phyloP scores from a whole-genome alignment of 805 yeast species.

The Yarrowia osloensis region DNA sequence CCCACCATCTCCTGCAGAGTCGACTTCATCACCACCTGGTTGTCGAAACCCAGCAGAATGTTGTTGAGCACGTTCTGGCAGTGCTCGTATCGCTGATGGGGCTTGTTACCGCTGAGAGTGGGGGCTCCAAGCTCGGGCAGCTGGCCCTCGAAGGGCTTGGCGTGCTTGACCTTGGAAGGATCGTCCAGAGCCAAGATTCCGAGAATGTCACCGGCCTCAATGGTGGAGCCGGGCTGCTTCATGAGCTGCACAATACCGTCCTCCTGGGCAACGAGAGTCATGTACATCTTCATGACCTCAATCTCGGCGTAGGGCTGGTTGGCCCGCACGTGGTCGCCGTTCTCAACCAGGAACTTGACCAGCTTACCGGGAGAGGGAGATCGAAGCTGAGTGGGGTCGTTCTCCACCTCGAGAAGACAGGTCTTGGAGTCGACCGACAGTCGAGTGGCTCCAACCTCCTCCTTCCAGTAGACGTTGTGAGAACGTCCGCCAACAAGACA shows the following conservation, averaged over 20 bases:
- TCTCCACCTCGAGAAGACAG: slow-evolving; percentile 89
- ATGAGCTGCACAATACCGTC: slow-evolving; percentile 89
- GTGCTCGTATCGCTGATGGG: slow-evolving; percentile 69
- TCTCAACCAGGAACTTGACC: slow-evolving; percentile 88
- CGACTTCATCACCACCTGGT: slow-evolving; percentile 88
- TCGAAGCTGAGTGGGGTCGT: slow-evolving; percentile 97
- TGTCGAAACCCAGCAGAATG: slow-evolving; percentile 88
- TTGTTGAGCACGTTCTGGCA: slow-evolving; percentile 64
- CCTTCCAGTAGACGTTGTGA: slow-evolving; percentile 96
- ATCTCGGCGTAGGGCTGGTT: slow-evolving; percentile 98
- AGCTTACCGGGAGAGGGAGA: slow-evolving; percentile 99
- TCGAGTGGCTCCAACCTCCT: slow-evolving; percentile 94
- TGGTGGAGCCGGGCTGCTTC: slow-evolving; percentile 98
- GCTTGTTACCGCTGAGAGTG: slow-evolving; percentile 76
- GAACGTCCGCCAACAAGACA: slow-evolving; percentile 88
- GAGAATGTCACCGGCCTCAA: slow-evolving; percentile 93
- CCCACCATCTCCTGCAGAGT: slow-evolving; percentile 73
- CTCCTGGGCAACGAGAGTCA: slow-evolving; percentile 94
- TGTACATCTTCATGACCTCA: slow-evolving; percentile 99
- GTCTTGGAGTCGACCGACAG: slow-evolving; percentile 94
- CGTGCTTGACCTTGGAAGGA: slow-evolving; percentile 96
- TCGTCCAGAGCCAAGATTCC: slow-evolving; percentile 94
- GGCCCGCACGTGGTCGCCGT: slow-evolving; percentile 86
- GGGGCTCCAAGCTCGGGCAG: slow-evolving; percentile 88
- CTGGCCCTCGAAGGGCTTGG: slow-evolving; percentile 91